These are phyloP conservation scores for Amanita pallidorosea DNA, from an alignment of 768 basidiomycete genomes.

Conservation along the genomic window DNA sequence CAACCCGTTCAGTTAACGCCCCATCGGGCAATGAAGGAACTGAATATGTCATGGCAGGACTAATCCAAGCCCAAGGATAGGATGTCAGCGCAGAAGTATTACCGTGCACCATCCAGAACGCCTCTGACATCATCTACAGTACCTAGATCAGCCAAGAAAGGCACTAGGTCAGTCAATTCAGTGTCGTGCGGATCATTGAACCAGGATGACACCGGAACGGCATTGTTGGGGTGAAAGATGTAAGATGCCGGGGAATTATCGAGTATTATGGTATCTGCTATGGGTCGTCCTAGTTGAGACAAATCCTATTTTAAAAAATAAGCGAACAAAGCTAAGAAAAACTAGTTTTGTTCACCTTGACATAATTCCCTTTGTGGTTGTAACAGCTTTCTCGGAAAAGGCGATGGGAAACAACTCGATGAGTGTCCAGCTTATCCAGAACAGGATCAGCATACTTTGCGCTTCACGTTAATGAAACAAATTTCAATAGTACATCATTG, in stretches of 20 bases:
- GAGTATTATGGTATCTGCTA: slow-evolving; percentile 91
- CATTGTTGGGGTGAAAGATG: slow-evolving; percentile 99
- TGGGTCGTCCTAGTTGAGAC: slow-evolving; percentile 92
- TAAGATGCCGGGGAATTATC: slow-evolving; percentile 99
- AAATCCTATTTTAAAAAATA: slow-evolving; percentile 63
- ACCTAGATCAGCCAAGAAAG: slow-evolving; percentile 84
- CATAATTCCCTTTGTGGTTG: slow-evolving; percentile 98
- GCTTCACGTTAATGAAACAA: slow-evolving; percentile 5
- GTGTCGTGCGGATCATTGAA: slow-evolving; percentile 99
- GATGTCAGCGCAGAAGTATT: slow-evolving; percentile 8
- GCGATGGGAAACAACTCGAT: slow-evolving; percentile 87
- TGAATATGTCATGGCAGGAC: background rate
- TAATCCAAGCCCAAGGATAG: background rate
- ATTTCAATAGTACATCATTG: slow-evolving; percentile 6
- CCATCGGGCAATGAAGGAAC: background rate
- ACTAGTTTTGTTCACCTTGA: slow-evolving; percentile 55
- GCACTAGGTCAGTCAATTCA: slow-evolving; percentile 90
- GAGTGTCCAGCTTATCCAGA: slow-evolving; percentile 89
- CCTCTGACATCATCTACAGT: slow-evolving; percentile 86
- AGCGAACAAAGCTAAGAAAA: slow-evolving; percentile 4
- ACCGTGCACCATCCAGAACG: slow-evolving; percentile 79
- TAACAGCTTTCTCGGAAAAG: slow-evolving; percentile 98
- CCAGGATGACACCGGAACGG: slow-evolving; percentile 98
- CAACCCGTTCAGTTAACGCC: background rate
- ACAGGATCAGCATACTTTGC: slow-evolving; percentile 95